Evolutionary conservation across 23 red algal species (phyloP).

Genomic region (Gracilaria vermiculophylla): DNA sequence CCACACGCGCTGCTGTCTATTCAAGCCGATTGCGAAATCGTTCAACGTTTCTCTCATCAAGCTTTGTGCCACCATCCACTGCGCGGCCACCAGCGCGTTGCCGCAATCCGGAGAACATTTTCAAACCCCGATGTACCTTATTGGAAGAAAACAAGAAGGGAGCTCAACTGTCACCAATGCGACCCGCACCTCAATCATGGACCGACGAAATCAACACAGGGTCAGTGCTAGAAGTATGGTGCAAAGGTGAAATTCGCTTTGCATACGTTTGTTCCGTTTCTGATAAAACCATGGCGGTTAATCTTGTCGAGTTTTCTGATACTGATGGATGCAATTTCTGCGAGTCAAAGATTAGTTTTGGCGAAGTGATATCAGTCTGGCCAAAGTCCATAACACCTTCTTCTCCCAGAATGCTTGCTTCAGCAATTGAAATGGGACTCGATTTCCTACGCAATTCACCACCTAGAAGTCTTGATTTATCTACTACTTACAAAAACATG

Average conservation of each 20-base stretch:
- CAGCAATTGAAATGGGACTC: constrained; percentile 1
- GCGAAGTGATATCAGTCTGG: constrained; percentile 48
- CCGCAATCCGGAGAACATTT: not conserved
- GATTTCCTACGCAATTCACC: constrained; percentile 14
- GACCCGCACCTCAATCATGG: not conserved
- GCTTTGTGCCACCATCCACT: not conserved
- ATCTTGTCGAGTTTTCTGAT: not conserved
- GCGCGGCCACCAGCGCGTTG: not conserved
- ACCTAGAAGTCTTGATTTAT: constrained; percentile 46
- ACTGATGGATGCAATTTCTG: not conserved
- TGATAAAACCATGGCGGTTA: constrained; percentile 5
- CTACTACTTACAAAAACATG: constrained; percentile 14
- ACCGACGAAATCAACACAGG: not conserved
- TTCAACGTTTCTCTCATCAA: not conserved
- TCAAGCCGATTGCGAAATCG: not conserved
- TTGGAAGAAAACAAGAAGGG: not conserved
- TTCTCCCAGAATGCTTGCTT: not conserved
- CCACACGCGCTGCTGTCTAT: not conserved
- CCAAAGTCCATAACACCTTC: not conserved
- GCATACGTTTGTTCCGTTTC: constrained; percentile 21
- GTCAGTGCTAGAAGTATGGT: constrained; percentile 24
- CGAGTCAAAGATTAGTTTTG: constrained; percentile 42
- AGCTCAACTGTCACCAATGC: not conserved
- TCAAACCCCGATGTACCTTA: not conserved
- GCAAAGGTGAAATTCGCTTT: constrained; percentile 35